These are phyloP conservation scores for Ascochyta koolunga DNA, from an alignment of 2,329 filamentous ascomycete genomes.

Conservation along the genomic window DNA sequence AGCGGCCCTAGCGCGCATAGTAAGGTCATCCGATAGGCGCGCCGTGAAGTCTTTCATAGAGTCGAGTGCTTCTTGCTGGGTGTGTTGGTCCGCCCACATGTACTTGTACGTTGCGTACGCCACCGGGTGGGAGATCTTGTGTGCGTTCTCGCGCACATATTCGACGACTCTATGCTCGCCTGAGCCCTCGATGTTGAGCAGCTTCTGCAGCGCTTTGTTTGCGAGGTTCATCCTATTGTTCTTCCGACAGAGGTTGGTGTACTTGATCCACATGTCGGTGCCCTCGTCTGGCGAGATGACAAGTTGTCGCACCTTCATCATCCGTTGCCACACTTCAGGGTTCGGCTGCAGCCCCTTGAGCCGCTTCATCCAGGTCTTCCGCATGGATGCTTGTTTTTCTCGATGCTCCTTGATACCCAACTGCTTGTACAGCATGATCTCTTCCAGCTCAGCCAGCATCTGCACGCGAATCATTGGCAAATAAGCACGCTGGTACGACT, in stretches of 20 bases:
- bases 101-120: constrained; percentile 98
- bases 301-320: constrained; percentile 91
- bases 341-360: constrained; percentile 95
- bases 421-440: constrained; percentile 98
- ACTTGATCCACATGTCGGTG: constrained; percentile 99
- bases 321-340: constrained; percentile 97
- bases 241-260: constrained; percentile 96
- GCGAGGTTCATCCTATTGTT: constrained; percentile 92
- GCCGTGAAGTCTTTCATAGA: constrained; percentile 68
- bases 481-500: constrained; percentile 97
- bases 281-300: constrained; percentile 93
- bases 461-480: constrained; percentile 97
- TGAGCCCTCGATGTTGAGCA: constrained; percentile 63
- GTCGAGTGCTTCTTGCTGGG: constrained; percentile 54
- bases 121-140: constrained; percentile 73
- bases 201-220: constrained; percentile 89
- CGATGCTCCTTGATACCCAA: constrained; percentile 68
- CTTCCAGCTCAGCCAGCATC: constrained; percentile 97
- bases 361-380: constrained; percentile 92
- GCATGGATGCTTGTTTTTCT: constrained; percentile 88
- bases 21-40: constrained; percentile 64
- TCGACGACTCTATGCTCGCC: constrained; percentile 41
- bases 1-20: constrained; percentile 44
- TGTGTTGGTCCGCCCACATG: constrained; percentile 77
- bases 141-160: constrained; percentile 42